phyloP scores from a whole-genome alignment of 768 basidiomycete species.

The Lyophyllum decastes region DNA sequence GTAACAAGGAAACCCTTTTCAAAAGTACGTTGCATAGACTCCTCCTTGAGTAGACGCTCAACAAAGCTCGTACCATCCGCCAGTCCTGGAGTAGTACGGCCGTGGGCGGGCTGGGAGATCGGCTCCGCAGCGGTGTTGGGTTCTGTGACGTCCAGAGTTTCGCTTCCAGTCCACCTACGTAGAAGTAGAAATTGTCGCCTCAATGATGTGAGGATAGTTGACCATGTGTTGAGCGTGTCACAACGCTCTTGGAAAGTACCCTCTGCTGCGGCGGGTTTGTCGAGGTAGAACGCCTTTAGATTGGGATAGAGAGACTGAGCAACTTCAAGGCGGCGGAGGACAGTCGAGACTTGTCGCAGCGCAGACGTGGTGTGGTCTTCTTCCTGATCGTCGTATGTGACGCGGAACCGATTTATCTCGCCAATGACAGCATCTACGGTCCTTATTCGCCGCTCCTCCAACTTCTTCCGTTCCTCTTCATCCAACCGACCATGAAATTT shows the following conservation, averaged over 20 bases:
- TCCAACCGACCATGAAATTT: conserved; percentile 78
- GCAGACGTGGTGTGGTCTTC: conserved; percentile 44
- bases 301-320: conserved; percentile 88
- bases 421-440: conserved; percentile 82
- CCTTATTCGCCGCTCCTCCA: conserved; percentile 83
- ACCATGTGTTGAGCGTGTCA: conserved; percentile 92
- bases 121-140: conserved; percentile 71
- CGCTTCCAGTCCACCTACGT: conserved; percentile 92
- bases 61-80: conserved; percentile 85
- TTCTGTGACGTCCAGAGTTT: conserved; percentile 85
- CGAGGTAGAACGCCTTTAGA: conserved; percentile 74
- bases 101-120: conserved; percentile 29
- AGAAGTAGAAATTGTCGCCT: conserved; percentile 78
- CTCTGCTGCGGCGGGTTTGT: conserved; percentile 72
- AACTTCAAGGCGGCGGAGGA: conserved; percentile 77
- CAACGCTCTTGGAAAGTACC: conserved; percentile 75
- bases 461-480: conserved; percentile 76
- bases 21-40: conserved; percentile 93
- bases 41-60: conserved; percentile 92
- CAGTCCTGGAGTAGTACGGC: conserved; percentile 41
- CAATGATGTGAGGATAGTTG: conserved; percentile 83
- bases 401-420: conserved; percentile 78
- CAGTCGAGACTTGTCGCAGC: conserved; percentile 59
- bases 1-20: conserved; percentile 87
- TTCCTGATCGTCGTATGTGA: conserved; percentile 39